Conservation (phyloP, 768 basidiomycete genomes). For the Russula olivacea region DNA sequence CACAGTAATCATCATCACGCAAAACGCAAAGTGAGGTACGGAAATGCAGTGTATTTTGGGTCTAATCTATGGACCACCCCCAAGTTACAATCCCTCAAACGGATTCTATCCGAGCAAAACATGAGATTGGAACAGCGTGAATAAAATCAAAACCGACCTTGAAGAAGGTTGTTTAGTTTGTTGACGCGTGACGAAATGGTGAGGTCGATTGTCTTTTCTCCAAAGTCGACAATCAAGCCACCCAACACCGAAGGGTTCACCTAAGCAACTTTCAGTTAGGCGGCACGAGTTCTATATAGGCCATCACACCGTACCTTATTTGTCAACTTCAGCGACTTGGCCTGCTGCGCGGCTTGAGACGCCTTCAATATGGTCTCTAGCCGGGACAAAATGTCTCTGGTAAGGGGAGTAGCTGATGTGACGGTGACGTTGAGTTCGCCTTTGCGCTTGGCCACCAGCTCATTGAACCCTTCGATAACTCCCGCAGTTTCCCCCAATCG, state of each 20-base stretch:
- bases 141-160: conserved; percentile 48
- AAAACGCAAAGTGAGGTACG: neutral
- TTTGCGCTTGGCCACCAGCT: conserved; percentile 80
- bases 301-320: conserved; percentile 65
- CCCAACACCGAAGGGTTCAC: conserved; percentile 90
- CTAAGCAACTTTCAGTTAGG: conserved; percentile 36
- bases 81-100: conserved; percentile 15
- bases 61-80: conserved; percentile 3
- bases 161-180: conserved; percentile 85
- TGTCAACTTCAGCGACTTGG: conserved; percentile 81
- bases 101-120: conserved; percentile 17
- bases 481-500: conserved; percentile 76
- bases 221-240: conserved; percentile 92
- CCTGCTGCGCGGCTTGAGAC: conserved; percentile 77
- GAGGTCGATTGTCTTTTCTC: conserved; percentile 96
- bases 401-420: conserved; percentile 79
- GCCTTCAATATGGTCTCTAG: conserved; percentile 84
- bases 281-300: neutral
- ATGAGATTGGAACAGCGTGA: neutral
- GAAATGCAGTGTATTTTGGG: conserved; percentile 7
- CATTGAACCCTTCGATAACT: conserved; percentile 88
- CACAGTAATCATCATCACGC: no score
- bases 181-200: conserved; percentile 91
- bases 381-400: conserved; percentile 66
- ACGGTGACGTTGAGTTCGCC: conserved; percentile 92